Percentiles rank a stretch among this genome's conserved stretches.
Conservation (phyloP, 805 yeast genomes). For the Yamadazyma olivae region DNA sequence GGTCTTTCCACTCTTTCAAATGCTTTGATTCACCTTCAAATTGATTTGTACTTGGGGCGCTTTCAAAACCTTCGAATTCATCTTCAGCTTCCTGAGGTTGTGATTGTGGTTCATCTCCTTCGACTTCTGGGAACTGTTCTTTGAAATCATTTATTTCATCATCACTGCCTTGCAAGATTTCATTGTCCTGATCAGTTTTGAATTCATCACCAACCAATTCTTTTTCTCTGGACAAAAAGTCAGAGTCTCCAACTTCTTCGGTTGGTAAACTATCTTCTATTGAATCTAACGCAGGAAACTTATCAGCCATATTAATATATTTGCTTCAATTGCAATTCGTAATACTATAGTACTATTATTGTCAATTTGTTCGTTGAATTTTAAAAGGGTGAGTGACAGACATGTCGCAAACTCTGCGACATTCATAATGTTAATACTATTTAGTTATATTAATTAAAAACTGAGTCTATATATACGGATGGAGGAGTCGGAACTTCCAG, state of each 20-base stretch:
- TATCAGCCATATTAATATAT: conserved; percentile 60
- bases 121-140: conserved; percentile 62
- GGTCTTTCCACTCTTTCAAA: conserved; percentile 71
- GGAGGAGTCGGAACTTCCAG: conserved; percentile 66
- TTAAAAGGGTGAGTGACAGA: too few species aligned
- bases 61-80: conserved; percentile 35
- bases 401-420: too few species aligned
- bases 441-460: too few species aligned
- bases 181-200: conserved; percentile 59
- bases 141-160: conserved; percentile 58
- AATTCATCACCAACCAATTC: conserved; percentile 71
- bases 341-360: too few species aligned
- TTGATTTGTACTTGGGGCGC: conserved; percentile 5
- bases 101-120: conserved; percentile 14
- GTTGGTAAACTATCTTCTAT: conserved; percentile 26
- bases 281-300: conserved; percentile 68
- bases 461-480: conserved; percentile 45
- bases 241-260: conserved; percentile 44
- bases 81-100: conserved; percentile 27
- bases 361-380: too few species aligned
- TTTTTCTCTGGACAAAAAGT: conserved; percentile 66
- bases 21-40: conserved; percentile 48
- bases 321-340: too few species aligned
- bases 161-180: conserved; percentile 38
- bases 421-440: too few species aligned